A percentile compares a stretch with the other conserved stretches of the same genome.
Evolutionary conservation across 2,329 filamentous ascomycete species (phyloP).

Genomic region (Xylariaceae sp.): DNA sequence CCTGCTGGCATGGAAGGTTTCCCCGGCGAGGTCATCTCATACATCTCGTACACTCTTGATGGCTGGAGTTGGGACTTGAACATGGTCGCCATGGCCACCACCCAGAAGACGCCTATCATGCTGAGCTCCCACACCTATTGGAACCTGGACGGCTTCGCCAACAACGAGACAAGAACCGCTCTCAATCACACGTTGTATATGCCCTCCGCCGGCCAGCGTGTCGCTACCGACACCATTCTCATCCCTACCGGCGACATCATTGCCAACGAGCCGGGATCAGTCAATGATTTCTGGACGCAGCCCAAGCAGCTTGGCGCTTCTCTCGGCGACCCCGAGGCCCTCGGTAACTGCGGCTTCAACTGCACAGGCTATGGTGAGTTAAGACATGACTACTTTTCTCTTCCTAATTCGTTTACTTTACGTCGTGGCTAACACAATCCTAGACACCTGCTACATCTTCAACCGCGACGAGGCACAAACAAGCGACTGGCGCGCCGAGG

Average conservation of each 20-base stretch:
- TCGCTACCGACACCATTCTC: constrained; percentile 66
- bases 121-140: constrained; percentile 72
- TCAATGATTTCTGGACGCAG: constrained; percentile 78
- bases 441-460: constrained; percentile 66
- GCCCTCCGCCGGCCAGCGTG: constrained; percentile 67
- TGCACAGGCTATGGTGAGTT: constrained; percentile 78
- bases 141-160: constrained; percentile 77
- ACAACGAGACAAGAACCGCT: constrained; percentile 60
- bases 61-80: constrained; percentile 67
- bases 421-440: too few relatives aligned
- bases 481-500: constrained; percentile 60
- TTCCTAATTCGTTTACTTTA: neutral
- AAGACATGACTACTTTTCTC: neutral
- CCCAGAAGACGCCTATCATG: constrained; percentile 79
- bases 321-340: constrained; percentile 56
- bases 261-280: constrained; percentile 61
- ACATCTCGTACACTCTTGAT: constrained; percentile 68
- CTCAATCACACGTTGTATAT: constrained; percentile 71
- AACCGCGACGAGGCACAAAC: constrained; percentile 55
- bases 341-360: constrained; percentile 72
- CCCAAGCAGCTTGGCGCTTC: constrained; percentile 77
- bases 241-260: constrained; percentile 74
- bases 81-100: constrained; percentile 67
- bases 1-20: constrained; percentile 72
- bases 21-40: constrained; percentile 70